Conservation (phyloP, 1,284 basidiomycete genomes). For the Phlebopus sp. region DNA sequence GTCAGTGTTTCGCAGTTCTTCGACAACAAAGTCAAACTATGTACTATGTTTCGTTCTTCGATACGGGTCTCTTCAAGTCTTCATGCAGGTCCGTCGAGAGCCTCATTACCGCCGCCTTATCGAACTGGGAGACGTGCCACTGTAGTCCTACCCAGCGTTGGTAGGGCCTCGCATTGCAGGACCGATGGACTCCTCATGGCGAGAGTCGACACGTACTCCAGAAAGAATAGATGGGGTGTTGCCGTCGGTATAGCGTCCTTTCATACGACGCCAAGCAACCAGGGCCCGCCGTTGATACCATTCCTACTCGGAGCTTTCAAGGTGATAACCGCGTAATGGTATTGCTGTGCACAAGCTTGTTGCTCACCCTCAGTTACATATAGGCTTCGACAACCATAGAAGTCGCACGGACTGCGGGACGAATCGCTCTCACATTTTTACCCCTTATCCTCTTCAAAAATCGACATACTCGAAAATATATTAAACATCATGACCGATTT, state of each 20-base stretch:
- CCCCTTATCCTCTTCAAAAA: conserved; percentile 63
- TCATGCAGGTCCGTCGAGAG: conserved; percentile 2
- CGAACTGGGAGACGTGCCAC: background rate
- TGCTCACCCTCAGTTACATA: conserved; percentile 2
- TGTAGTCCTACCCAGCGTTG: background rate
- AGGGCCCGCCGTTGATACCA: conserved; percentile 35
- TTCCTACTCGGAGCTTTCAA: conserved; percentile 47
- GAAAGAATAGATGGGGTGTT: conserved; percentile 1
- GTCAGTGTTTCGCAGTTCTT: background rate
- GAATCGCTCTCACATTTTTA: conserved; percentile 70
- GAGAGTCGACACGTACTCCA: conserved; percentile 3
- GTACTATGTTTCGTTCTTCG: conserved; percentile 26
- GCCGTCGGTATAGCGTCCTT: conserved; percentile 27
- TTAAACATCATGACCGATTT: conserved; percentile 50
- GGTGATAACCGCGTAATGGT: conserved; percentile 25
- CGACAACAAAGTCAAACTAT: conserved; percentile 11
- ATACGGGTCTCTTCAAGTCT: conserved; percentile 8
- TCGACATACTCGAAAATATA: conserved; percentile 45
- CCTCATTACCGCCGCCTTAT: background rate
- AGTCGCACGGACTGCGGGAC: conserved; percentile 58
- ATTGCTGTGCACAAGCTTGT: background rate
- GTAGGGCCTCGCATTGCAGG: conserved; percentile 6
- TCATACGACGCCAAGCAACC: conserved; percentile 40
- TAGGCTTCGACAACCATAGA: conserved; percentile 61
- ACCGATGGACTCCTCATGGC: conserved; percentile 5